Evolutionary conservation across 805 yeast species (phyloP).

Genomic region (Starmerella potacharoeniae): DNA sequence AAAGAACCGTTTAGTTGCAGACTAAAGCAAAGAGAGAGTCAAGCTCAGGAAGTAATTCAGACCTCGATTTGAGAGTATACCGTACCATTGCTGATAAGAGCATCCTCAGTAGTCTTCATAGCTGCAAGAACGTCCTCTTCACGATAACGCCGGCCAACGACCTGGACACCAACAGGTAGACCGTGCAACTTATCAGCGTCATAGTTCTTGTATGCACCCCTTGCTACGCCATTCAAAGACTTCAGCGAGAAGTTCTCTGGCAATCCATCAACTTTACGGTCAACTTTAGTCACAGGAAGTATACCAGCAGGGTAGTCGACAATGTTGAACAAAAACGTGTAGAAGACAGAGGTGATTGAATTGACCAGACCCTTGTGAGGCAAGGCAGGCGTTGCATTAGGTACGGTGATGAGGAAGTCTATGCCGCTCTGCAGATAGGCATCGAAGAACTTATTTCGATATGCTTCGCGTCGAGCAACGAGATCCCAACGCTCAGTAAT

Average conservation of each 20-base stretch:
- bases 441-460: conserved; percentile 26
- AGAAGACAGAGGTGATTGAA: conserved; percentile 35
- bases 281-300: conserved; percentile 49
- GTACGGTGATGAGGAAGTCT: conserved; percentile 32
- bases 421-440: conserved; percentile 29
- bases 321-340: conserved; percentile 46
- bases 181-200: conserved; percentile 37
- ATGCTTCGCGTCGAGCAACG: conserved; percentile 31
- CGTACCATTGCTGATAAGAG: conserved; percentile 1
- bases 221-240: conserved; percentile 34
- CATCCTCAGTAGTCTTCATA: conserved; percentile 35
- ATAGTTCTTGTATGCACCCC: conserved; percentile 36
- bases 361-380: conserved; percentile 32
- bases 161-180: conserved; percentile 54
- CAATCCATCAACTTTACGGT: conserved; percentile 28
- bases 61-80: conserved; percentile 6
- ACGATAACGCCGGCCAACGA: conserved; percentile 46
- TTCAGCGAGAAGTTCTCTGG: conserved; percentile 26
- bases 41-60: not conserved
- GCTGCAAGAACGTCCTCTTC: conserved; percentile 45
- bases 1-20: not conserved
- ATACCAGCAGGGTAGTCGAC: conserved; percentile 47
- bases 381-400: conserved; percentile 36
- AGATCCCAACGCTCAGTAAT: conserved; percentile 31
- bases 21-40: too few species aligned